phyloP scores from a whole-genome alignment of 129 eudicot species.

The Tagetes patula region DNA sequence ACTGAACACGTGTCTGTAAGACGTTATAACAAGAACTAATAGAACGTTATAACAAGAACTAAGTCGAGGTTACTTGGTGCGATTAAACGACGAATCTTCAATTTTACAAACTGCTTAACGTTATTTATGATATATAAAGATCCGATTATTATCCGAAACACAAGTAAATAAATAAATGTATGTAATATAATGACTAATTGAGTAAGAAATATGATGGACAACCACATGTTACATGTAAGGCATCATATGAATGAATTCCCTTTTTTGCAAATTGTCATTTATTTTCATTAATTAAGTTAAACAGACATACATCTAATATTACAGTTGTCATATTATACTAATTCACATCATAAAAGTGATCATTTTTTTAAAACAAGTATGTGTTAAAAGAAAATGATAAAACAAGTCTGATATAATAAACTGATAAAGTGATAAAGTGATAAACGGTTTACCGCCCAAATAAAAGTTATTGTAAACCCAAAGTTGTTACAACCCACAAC shows the following conservation, averaged over 20 bases:
- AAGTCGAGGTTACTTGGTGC: too few relatives aligned
- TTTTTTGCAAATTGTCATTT: conserved; percentile 7
- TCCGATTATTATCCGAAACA: neutral
- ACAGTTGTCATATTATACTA: conserved; percentile 11
- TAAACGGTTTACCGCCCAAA: too few relatives aligned
- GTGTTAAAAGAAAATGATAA: too few relatives aligned
- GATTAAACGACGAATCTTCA: too few relatives aligned
- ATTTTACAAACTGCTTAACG: neutral
- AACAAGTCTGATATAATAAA: too few relatives aligned
- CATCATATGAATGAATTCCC: conserved; percentile 16
- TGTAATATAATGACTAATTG: conserved; percentile 1
- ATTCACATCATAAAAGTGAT: neutral
- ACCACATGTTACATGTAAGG: neutral
- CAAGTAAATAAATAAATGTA: neutral
- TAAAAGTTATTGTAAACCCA: too few relatives aligned
- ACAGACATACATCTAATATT: neutral
- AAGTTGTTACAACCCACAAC: too few relatives aligned
- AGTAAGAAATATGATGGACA: conserved; percentile 17
- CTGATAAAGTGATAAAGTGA: too few relatives aligned
- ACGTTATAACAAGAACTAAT: too few relatives aligned
- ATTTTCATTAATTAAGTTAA: neutral
- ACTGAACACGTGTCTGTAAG: too few relatives aligned
- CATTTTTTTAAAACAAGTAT: too few relatives aligned
- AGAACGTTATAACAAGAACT: too few relatives aligned
- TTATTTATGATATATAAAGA: neutral